Percentiles rank a stretch among this genome's conserved stretches.
phyloP scores from a whole-genome alignment of 78 protist species.

The Bigelowiella natans region DNA sequence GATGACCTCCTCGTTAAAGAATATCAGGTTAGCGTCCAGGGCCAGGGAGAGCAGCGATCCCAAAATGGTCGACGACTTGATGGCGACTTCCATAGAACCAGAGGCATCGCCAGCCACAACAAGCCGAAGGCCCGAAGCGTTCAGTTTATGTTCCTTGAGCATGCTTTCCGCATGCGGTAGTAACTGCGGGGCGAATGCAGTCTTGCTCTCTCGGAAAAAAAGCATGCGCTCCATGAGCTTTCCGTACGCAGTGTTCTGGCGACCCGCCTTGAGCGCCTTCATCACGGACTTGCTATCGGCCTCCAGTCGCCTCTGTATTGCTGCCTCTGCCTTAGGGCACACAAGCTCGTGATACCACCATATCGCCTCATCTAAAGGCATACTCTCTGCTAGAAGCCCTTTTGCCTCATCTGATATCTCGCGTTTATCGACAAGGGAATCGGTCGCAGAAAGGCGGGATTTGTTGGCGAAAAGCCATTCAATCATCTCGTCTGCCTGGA shows the following conservation, averaged over 20 bases:
- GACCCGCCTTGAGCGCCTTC: background rate
- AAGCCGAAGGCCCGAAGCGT: background rate
- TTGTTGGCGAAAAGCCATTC: background rate
- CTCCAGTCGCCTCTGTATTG: background rate
- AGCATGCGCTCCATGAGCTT: background rate
- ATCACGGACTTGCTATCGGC: background rate
- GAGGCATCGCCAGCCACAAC: background rate
- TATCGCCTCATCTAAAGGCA: background rate
- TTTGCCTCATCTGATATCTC: background rate
- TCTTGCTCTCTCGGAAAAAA: background rate
- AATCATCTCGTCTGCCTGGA: background rate
- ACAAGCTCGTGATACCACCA: constrained; percentile 12
- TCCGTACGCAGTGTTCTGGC: background rate
- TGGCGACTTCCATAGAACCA: constrained; percentile 6
- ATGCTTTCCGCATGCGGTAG: background rate
- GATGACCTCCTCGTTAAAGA: background rate
- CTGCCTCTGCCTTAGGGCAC: constrained; percentile 1
- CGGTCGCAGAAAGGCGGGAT: background rate
- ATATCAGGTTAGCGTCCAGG: constrained; percentile 5
- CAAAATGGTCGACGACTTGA: background rate
- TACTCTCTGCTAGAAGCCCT: background rate
- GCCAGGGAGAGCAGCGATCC: background rate
- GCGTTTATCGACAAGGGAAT: background rate
- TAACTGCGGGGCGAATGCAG: background rate
- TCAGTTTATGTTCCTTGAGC: background rate